Percentiles rank a stretch among this genome's conserved stretches.
phyloP scores from a whole-genome alignment of 2,329 filamentous ascomycete genomes.

The Trichoderma oligosporum region DNA sequence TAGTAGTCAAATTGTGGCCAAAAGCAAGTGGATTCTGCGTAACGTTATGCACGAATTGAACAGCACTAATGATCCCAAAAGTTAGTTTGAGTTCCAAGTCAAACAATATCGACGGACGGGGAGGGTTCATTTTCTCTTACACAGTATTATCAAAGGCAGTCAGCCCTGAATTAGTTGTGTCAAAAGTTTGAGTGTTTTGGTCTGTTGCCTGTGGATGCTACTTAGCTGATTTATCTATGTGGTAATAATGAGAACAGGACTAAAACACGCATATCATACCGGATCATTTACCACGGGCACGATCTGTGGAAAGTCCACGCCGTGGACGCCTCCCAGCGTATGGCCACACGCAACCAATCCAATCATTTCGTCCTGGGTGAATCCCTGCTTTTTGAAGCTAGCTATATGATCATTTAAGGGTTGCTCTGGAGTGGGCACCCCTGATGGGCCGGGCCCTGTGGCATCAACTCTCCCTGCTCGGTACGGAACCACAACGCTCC shows the following conservation, averaged over 20 bases:
- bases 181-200: constrained; percentile 21
- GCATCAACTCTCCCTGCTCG: constrained; percentile 18
- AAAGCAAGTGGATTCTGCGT: constrained; percentile 25
- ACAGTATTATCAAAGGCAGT: constrained; percentile 24
- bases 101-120: not conserved
- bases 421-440: constrained; percentile 21
- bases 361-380: constrained; percentile 28
- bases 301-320: constrained; percentile 27
- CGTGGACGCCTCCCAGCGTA: constrained; percentile 28
- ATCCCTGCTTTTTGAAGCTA: constrained; percentile 23
- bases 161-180: constrained; percentile 14
- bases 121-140: constrained; percentile 1
- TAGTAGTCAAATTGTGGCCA: constrained; percentile 25
- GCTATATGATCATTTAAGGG: constrained; percentile 14
- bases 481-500: constrained; percentile 6
- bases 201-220: constrained; percentile 1
- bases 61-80: constrained; percentile 20
- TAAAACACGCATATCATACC: not conserved
- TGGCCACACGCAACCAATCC: constrained; percentile 28
- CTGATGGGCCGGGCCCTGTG: constrained; percentile 16
- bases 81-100: not conserved
- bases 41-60: constrained; percentile 23
- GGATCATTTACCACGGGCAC: constrained; percentile 18
- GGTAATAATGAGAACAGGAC: not conserved
- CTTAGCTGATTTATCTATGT: not conserved